Base-by-base conservation (phyloP, 1,284 basidiomycete genomes). In the Trichosporon coremiiforme region DNA sequence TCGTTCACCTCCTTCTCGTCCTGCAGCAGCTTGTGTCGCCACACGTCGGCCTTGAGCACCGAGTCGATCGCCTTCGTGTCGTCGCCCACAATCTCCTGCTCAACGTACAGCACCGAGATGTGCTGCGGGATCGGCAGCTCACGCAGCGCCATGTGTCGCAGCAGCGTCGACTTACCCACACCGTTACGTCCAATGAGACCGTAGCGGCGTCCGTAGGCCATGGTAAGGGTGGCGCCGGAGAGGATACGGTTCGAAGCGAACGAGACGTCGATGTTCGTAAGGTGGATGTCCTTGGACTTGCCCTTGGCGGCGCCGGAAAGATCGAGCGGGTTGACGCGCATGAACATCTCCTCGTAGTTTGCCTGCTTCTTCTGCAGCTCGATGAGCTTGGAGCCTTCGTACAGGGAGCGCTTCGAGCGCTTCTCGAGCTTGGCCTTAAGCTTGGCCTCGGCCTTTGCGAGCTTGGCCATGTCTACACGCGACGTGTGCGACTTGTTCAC, bases 371-470 rank as follows among this genome's bases (percentile, higher is more conserved):
- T 90, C 83, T 93, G 90, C 78, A 94, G 91, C 80, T 98, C 94
- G 70, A 99, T 88, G 38, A 99, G 86, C 83, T 97, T 98, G 25
- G 93, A 95, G 17, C 95, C 95, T 83, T 98, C 95, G 84, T 98
- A 99, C 53, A 98, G 86, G 84, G 94, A 92, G 75, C 92, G 86
- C 71, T 89, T 89, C 9, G 92, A 88, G 62, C 95, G 89, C 85
- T 99, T 99, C 84, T 98, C 95, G 75, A 98, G 94, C 85, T 99
- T 99, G 53, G 95, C 95, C 86, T 91, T 91, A 71, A 99, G 90
- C 84, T 99, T 99, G 3, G 95, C 94, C 84, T 99, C 97, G 76
- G 97, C 95, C 83, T 98, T 98, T 83, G 98, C 97, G 17, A 99
- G 89, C 80, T 98, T 98, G 85, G 94, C 95, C 74, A 99, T 89